These are phyloP conservation scores for Coniferiporia sulphurascens DNA, from an alignment of 1,284 basidiomycete species.

Conservation along the genomic window DNA sequence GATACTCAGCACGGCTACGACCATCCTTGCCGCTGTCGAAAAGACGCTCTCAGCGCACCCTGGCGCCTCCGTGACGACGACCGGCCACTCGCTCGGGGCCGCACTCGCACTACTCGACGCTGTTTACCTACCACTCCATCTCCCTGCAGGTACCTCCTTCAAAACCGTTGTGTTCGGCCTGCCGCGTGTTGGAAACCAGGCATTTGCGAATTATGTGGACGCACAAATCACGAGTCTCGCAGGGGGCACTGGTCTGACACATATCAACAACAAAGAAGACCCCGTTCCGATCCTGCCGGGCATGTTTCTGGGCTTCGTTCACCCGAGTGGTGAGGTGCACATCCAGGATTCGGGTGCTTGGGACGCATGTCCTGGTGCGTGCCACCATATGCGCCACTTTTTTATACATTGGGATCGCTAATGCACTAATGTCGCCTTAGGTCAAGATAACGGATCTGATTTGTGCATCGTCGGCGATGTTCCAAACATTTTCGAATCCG, in stretches of 20 bases:
- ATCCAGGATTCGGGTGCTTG: constrained; percentile 45
- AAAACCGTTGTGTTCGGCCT: constrained; percentile 43
- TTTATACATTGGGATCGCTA: not conserved
- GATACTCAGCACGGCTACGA: constrained; percentile 39
- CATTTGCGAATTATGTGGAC: constrained; percentile 56
- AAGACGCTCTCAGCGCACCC: constrained; percentile 35
- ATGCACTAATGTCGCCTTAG: constrained; percentile 24
- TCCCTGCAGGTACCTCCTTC: constrained; percentile 31
- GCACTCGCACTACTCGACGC: constrained; percentile 48
- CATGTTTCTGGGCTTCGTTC: constrained; percentile 46
- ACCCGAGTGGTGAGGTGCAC: constrained; percentile 56
- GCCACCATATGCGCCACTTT: too few relatives aligned
- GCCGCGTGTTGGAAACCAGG: constrained; percentile 62
- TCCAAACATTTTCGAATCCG: constrained; percentile 40
- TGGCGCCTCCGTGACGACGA: constrained; percentile 38
- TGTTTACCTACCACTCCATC: constrained; percentile 33
- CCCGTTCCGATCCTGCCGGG: constrained; percentile 37
- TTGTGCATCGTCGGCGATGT: constrained; percentile 56
- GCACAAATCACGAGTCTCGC: constrained; percentile 27
- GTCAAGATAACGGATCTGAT: constrained; percentile 35
- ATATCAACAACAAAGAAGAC: constrained; percentile 43
- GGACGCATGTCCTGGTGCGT: constrained; percentile 42
- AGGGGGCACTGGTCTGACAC: constrained; percentile 33
- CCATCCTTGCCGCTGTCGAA: constrained; percentile 46
- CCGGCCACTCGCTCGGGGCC: constrained; percentile 53